phyloP scores from a whole-genome alignment of 805 yeast species.

The Schwanniomyces vanrijiae region DNA sequence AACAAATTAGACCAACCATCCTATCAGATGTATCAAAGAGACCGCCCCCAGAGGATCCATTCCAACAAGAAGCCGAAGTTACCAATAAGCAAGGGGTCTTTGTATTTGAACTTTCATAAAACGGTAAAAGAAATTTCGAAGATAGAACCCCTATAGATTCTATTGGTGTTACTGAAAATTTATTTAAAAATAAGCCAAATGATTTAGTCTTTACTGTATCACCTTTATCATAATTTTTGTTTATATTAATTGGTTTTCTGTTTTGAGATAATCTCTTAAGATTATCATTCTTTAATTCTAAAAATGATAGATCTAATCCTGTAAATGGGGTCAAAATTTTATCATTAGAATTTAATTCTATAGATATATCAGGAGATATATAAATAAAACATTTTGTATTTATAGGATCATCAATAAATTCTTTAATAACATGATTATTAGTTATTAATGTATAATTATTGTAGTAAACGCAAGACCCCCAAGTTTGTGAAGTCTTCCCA shows the following conservation, averaged over 20 bases:
- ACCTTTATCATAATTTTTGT: conserved; percentile 9
- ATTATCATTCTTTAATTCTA: conserved; percentile 17
- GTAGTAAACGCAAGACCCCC: conserved; percentile 47
- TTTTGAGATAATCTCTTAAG: not conserved
- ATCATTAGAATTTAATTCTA: conserved; percentile 14
- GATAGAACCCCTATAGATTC: conserved; percentile 31
- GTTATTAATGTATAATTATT: conserved; percentile 33
- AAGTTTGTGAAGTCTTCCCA: conserved; percentile 15
- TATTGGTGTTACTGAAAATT: conserved; percentile 23
- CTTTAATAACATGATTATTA: conserved; percentile 41
- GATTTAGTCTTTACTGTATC: conserved; percentile 33
- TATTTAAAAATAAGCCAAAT: conserved; percentile 38
- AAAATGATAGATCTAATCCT: conserved; percentile 39
- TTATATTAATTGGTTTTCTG: conserved; percentile 6
- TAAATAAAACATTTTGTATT: conserved; percentile 4
- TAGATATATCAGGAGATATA: not conserved
- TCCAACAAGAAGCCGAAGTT: conserved; percentile 48
- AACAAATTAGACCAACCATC: conserved; percentile 43
- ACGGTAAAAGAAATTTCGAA: conserved; percentile 13
- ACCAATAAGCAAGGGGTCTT: conserved; percentile 22
- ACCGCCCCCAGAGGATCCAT: conserved; percentile 53
- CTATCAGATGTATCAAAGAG: conserved; percentile 21
- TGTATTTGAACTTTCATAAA: conserved; percentile 2
- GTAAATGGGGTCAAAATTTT: conserved; percentile 28
- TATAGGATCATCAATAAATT: conserved; percentile 6